Base-by-base conservation (phyloP, 1,284 basidiomycete species). In the Inonotus hispidus region DNA sequence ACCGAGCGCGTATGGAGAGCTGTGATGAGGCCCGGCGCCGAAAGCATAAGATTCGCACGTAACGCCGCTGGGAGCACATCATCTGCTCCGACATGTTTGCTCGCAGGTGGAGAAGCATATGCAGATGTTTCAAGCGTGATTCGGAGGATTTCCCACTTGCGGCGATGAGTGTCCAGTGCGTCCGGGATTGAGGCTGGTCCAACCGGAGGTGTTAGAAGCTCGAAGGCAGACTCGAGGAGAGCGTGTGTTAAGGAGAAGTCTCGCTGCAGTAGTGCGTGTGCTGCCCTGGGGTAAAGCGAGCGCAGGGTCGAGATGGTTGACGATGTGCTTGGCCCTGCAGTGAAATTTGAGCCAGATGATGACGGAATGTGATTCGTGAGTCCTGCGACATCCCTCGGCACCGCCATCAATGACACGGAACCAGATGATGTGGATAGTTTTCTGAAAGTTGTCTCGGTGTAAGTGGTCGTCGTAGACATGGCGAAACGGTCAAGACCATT, bases 71-170 rank as follows among this genome's bases (percentile, higher is more conserved):
- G 84, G 25, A 87, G 70, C 6, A 71, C 68, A 3, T 77, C 72
- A 39, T 73, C 73, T 11, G 50, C 19, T 14, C 38, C 25, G 27
- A 45, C 23, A 19, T 25, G 37, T 46, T 56, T 56, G 27, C 35
- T 35, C 32, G 16, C 14, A 32, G 75, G 73, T 0, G 84, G 82
- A 0, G 86, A 78, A 6, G 80, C 72, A 68, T 86, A 89, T 32
- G 89, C 73, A 0, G 86, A 90, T 0, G 85, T 84, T 69, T 92
- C 90, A 63, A 91, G 79, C 0, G 89, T 92, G 65, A 92, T 85
- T 23, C 90, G 80, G 3, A 92, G 82, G 58, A 92, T 83, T 66
- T 92, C 90, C 90, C 90, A 92, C 75, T 90, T 91, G 56, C 85
- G 77, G 16, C 88, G 80, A 63, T 84, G 77, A 13, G 79, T 75